A percentile compares a stretch with the other conserved stretches of the same genome.
Evolutionary conservation across 2,329 filamentous ascomycete species (phyloP).

Genomic region (Massarina eburnea): DNA sequence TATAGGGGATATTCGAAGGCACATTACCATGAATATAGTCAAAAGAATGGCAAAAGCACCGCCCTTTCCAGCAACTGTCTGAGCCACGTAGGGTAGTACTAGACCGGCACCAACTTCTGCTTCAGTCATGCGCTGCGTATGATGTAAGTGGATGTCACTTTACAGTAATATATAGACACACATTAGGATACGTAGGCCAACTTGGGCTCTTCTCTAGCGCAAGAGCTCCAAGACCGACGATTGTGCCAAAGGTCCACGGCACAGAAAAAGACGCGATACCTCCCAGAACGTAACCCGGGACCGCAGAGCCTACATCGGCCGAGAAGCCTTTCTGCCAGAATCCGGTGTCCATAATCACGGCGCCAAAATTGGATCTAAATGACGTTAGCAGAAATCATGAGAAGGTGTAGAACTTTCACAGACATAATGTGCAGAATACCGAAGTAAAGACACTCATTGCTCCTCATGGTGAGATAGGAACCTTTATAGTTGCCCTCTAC

Average conservation of each 20-base stretch:
- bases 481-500: slow-evolving; percentile 57
- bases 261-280: slow-evolving; percentile 57
- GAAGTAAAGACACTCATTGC: slow-evolving; percentile 54
- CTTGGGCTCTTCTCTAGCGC: slow-evolving; percentile 54
- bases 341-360: slow-evolving; percentile 45
- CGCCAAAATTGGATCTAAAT: slow-evolving; percentile 56
- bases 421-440: slow-evolving; percentile 50
- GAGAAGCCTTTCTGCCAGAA: slow-evolving; percentile 59
- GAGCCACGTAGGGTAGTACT: slow-evolving; percentile 44
- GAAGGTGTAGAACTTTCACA: no score
- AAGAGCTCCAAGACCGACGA: slow-evolving; percentile 51
- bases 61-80: slow-evolving; percentile 43
- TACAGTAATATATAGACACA: no score
- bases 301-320: slow-evolving; percentile 47
- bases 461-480: slow-evolving; percentile 59
- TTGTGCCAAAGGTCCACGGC: no score
- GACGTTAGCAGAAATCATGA: no score
- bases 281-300: slow-evolving; percentile 56
- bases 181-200: no score
- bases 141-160: no score
- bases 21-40: slow-evolving; percentile 48
- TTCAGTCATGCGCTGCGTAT: slow-evolving; percentile 37
- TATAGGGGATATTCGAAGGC: no score
- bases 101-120: slow-evolving; percentile 42
- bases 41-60: slow-evolving; percentile 42